These are phyloP conservation scores for Sporothrix protearum DNA, from an alignment of 2,329 filamentous ascomycete species.

Conservation along the genomic window DNA sequence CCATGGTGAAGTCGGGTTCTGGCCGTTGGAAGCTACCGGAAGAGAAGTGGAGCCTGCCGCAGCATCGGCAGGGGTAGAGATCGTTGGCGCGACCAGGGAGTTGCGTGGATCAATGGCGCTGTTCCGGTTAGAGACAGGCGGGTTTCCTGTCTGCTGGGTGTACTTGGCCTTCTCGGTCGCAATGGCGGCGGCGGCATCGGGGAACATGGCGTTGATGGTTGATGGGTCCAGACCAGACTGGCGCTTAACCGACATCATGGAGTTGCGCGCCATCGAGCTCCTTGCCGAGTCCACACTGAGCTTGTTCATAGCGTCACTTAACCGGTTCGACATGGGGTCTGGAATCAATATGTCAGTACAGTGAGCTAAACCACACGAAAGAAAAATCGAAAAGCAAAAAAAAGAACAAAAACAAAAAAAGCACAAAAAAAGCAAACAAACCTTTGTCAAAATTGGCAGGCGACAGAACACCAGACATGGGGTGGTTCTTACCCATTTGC, in stretches of 20 bases:
- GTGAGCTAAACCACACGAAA: background rate
- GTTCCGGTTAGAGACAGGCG: conserved; percentile 87
- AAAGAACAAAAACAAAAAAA: background rate
- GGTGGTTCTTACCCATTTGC: conserved; percentile 98
- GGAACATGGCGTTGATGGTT: conserved; percentile 98
- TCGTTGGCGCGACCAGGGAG: conserved; percentile 70
- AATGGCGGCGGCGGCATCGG: conserved; percentile 96
- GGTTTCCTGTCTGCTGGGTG: conserved; percentile 88
- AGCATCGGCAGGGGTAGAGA: conserved; percentile 65
- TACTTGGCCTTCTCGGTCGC: conserved; percentile 97
- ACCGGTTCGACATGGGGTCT: conserved; percentile 96
- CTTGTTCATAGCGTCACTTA: conserved; percentile 96
- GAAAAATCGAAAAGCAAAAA: conserved; percentile 7
- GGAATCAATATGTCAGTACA: conserved; percentile 29
- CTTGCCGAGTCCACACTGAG: conserved; percentile 81
- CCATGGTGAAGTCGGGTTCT: conserved; percentile 79
- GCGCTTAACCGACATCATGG: conserved; percentile 76
- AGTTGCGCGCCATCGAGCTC: conserved; percentile 79
- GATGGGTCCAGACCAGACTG: conserved; percentile 91
- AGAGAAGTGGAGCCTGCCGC: conserved; percentile 61
- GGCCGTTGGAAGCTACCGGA: conserved; percentile 55
- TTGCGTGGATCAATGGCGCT: conserved; percentile 75
- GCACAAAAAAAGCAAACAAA: conserved; percentile 36
- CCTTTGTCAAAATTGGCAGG: conserved; percentile 97
- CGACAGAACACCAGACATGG: conserved; percentile 91